Evolutionary conservation across 2,329 filamentous ascomycete species (phyloP).

Genomic region (Verticillium longisporum): DNA sequence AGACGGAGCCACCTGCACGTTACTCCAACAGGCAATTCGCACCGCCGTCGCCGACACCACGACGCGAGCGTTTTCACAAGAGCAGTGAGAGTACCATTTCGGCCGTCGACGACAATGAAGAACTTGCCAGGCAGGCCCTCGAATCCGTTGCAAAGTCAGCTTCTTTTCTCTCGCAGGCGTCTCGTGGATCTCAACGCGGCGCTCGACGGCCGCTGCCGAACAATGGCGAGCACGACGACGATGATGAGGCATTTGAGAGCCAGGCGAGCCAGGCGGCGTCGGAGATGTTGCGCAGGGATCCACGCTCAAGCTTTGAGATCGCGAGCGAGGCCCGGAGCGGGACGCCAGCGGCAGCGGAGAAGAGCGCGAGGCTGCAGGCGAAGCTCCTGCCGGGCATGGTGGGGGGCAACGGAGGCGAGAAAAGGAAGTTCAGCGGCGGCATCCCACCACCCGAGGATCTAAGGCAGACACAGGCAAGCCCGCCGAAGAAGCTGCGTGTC

Average conservation of each 20-base stretch:
- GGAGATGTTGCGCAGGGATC: conserved; percentile 61
- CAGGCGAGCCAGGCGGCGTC: conserved; percentile 74
- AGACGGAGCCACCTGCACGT: conserved; percentile 48
- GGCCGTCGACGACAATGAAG: conserved; percentile 53
- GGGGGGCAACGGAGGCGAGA: conserved; percentile 33
- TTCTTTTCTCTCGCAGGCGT: conserved; percentile 23
- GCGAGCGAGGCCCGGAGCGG: conserved; percentile 33
- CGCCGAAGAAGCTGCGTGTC: conserved; percentile 44
- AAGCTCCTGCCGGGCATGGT: conserved; percentile 39
- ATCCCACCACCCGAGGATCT: conserved; percentile 20
- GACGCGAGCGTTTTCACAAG: conserved; percentile 34
- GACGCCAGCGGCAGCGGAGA: conserved; percentile 36
- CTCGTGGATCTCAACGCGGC: conserved; percentile 12
- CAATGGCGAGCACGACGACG: conserved; percentile 25
- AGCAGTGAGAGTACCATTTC: conserved; percentile 86
- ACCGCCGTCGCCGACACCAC: conserved; percentile 34
- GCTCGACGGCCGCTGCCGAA: conserved; percentile 11
- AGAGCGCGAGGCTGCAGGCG: conserved; percentile 42
- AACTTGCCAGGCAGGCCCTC: conserved; percentile 47
- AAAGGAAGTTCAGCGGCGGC: conserved; percentile 41
- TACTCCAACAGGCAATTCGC: conserved; percentile 30
- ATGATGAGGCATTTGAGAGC: conserved; percentile 63
- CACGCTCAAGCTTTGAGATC: conserved; percentile 45
- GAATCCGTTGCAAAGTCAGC: conserved; percentile 42
- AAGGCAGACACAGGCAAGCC: conserved; percentile 32